A percentile compares a stretch with the other conserved stretches of the same genome.
These are phyloP conservation scores for Ustilago nuda DNA, from an alignment of 1,284 basidiomycete species.

Conservation along the genomic window DNA sequence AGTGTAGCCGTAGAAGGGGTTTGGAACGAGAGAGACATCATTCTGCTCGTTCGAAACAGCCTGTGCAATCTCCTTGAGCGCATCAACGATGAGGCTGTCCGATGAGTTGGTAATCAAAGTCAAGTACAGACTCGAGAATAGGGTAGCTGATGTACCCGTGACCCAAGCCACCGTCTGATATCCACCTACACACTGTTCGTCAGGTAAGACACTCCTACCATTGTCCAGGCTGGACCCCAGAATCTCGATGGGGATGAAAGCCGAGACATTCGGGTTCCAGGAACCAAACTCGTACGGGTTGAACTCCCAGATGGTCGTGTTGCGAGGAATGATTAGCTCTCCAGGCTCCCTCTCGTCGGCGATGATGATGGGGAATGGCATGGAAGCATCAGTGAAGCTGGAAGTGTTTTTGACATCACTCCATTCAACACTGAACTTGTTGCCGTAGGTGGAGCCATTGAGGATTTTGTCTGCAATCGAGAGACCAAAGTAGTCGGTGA, in stretches of 20 bases:
- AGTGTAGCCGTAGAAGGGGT: conserved; percentile 70
- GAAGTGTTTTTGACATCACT: conserved; percentile 60
- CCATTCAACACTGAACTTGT: conserved; percentile 60
- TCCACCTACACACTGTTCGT: conserved; percentile 51
- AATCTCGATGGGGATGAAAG: conserved; percentile 65
- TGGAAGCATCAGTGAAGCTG: conserved; percentile 50
- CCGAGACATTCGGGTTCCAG: conserved; percentile 69
- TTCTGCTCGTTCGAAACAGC: conserved; percentile 64
- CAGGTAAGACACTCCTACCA: conserved; percentile 38
- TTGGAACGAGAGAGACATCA: conserved; percentile 71
- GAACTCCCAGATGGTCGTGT: conserved; percentile 71
- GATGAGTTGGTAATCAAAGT: conserved; percentile 40
- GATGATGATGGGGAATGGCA: conserved; percentile 71
- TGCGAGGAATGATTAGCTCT: conserved; percentile 70
- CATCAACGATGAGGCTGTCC: conserved; percentile 35
- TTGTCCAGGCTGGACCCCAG: conserved; percentile 59
- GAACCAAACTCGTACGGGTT: conserved; percentile 72
- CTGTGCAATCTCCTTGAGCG: conserved; percentile 52
- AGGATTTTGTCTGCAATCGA: conserved; percentile 63
- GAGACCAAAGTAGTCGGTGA: conserved; percentile 67
- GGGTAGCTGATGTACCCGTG: conserved; percentile 65
- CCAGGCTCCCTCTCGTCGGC: conserved; percentile 72
- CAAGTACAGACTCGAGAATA: conserved; percentile 70
- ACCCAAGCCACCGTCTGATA: conserved; percentile 63
- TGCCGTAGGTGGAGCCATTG: conserved; percentile 54